Evolutionary conservation across 1,284 basidiomycete species (phyloP).

Genomic region (Flammula alnicola): DNA sequence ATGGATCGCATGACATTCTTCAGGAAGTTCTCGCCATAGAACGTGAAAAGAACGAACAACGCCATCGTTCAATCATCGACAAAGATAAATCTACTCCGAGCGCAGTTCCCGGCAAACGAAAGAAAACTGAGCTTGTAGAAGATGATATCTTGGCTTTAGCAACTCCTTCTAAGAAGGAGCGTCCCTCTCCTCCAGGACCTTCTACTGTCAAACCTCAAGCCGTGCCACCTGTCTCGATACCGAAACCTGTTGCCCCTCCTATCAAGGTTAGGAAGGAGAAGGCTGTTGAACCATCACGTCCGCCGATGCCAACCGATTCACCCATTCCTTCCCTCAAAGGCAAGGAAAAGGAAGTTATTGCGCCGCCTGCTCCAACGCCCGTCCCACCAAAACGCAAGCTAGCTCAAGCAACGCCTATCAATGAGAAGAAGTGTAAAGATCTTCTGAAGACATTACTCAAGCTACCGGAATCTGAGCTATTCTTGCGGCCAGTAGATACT

Average conservation of each 20-base stretch:
- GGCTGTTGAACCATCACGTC: constrained; percentile 34
- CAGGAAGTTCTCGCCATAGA: constrained; percentile 84
- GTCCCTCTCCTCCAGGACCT: constrained; percentile 43
- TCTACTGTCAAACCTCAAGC: constrained; percentile 30
- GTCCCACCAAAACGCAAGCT: constrained; percentile 44
- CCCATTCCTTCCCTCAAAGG: constrained; percentile 60
- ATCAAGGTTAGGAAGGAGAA: constrained; percentile 49
- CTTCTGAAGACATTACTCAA: constrained; percentile 71
- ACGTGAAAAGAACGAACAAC: constrained; percentile 60
- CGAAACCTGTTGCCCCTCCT: constrained; percentile 30
- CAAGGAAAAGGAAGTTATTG: constrained; percentile 60
- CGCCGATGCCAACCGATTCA: constrained; percentile 38
- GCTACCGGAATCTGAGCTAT: constrained; percentile 77
- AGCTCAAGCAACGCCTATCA: constrained; percentile 54
- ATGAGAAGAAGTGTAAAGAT: constrained; percentile 81
- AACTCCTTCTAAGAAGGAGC: constrained; percentile 68
- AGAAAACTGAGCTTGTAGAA: constrained; percentile 56
- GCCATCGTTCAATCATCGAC: constrained; percentile 43
- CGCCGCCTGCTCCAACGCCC: constrained; percentile 32
- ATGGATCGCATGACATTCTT: constrained; percentile 75
- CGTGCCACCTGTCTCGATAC: constrained; percentile 25
- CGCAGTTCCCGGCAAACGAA: constrained; percentile 52
- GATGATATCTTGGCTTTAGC: constrained; percentile 66
- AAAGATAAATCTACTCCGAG: constrained; percentile 37
- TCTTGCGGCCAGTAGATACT: constrained; percentile 88